Base-by-base conservation (phyloP, 2,329 filamentous ascomycete genomes). In the Aspergillus thermomutatus region DNA sequence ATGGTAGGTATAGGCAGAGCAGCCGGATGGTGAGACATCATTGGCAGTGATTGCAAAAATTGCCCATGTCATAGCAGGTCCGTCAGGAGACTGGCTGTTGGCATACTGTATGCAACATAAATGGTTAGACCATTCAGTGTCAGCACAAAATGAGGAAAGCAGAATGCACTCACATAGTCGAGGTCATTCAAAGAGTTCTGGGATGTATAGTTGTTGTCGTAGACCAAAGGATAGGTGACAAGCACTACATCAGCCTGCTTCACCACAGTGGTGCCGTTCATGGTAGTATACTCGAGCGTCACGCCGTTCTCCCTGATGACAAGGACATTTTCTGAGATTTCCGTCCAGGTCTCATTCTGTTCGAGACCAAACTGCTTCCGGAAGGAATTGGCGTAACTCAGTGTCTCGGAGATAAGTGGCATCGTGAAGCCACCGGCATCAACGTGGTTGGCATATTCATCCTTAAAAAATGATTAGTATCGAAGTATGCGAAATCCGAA, bases 231-330 rank as follows among this genome's bases (percentile, higher is more conserved):
- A 65, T 86, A 88, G 5, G 85, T 87, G 47, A 86, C 79, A 34
- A 90, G 73, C 26, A 89, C 84, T 14, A 90, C 82, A 70, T 90
- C 87, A 1, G 87, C 87, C 68, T 90, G 87, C 68, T 90, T 90
- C 50, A 90, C 86, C 0, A 76, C 76, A 10, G 87, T 82, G 19
- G 80, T 84, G 19, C 86, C 84, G 64, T 88, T 88, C 86, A 89
- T 89, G 0, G 79, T 80, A 0, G 79, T 79, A 62, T 86, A 89
- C 64, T 89, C 86, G 1, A 87, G 71, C 4, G 87, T 86, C 37
- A 90, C 85, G 25, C 80, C 79, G 3, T 84, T 84, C 57, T 83
- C 79, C 50, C 79, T 79, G 7, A 82, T 80, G 48, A 86, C 74
- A 34, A 79, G 75, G 51, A 89, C 82, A 52, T 84, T 82, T 2